phyloP scores from a whole-genome alignment of 148 eudicot species.

The Persicaria tinctoria region DNA sequence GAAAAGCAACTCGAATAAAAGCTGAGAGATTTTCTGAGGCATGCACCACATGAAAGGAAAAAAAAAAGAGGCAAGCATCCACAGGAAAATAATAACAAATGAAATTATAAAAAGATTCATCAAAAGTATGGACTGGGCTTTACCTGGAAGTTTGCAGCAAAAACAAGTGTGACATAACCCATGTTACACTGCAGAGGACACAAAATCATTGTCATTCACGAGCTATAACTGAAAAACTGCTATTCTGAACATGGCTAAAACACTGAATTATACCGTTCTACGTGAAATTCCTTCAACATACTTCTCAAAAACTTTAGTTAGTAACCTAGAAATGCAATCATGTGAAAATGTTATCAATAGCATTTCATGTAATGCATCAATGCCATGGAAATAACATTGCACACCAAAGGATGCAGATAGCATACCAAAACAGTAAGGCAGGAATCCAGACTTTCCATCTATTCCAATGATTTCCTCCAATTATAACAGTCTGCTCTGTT shows the following conservation, averaged over 20 bases:
- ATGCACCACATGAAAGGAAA: not conserved
- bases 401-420: not conserved
- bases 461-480: constrained; percentile 35
- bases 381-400: not conserved
- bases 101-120: not conserved
- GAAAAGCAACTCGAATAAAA: not conserved
- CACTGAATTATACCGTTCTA: constrained; percentile 51
- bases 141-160: constrained; percentile 90
- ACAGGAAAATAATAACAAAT: not conserved
- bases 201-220: constrained; percentile 10
- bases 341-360: constrained; percentile 6
- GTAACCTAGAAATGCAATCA: constrained; percentile 37
- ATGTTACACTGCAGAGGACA: constrained; percentile 68
- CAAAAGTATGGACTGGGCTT: not conserved
- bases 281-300: constrained; percentile 77
- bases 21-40: not conserved
- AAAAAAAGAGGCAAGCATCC: not conserved
- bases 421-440: constrained; percentile 62
- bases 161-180: constrained; percentile 65
- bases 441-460: constrained; percentile 45
- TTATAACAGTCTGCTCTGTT: constrained; percentile 27
- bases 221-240: constrained; percentile 7
- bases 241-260: not conserved
- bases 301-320: constrained; percentile 55
- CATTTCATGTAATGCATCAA: not conserved